A percentile compares a stretch with the other conserved stretches of the same genome.
Evolutionary conservation across 2,329 filamentous ascomycete genomes (phyloP).

Genomic region (Pestalotiopsis sp.): DNA sequence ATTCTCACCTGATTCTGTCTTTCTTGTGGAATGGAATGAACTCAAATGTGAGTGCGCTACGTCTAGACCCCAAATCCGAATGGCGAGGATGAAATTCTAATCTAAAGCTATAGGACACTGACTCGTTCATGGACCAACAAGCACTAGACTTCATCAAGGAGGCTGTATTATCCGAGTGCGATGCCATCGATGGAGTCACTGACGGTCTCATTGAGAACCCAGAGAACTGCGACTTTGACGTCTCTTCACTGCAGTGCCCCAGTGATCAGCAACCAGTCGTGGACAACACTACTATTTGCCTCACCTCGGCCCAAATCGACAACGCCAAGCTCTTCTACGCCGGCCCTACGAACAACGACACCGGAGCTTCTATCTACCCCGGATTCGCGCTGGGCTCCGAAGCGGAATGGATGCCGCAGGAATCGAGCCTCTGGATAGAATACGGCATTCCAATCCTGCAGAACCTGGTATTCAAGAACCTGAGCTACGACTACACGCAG

Average conservation of each 20-base stretch:
- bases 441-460: constrained; percentile 40
- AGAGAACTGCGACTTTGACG: constrained; percentile 34
- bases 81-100: not conserved
- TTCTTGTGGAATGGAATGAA: constrained; percentile 21
- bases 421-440: constrained; percentile 30
- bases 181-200: constrained; percentile 36
- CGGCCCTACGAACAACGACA: constrained; percentile 17
- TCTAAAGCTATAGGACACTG: not conserved
- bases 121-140: constrained; percentile 20
- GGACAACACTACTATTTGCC: constrained; percentile 23
- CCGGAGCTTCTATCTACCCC: constrained; percentile 32
- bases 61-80: rapidly evolving
- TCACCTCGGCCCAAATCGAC: constrained; percentile 30
- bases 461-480: constrained; percentile 38
- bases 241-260: constrained; percentile 29
- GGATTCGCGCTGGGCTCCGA: constrained; percentile 41
- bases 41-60: constrained; percentile 14
- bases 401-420: constrained; percentile 34
- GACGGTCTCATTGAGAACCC: constrained; percentile 40
- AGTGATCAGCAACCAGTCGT: not conserved
- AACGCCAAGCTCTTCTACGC: constrained; percentile 31
- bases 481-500: constrained; percentile 30
- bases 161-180: constrained; percentile 36
- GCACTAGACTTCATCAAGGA: constrained; percentile 31
- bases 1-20: constrained; percentile 24